Evolutionary conservation across 495 filamentous ascomycete species (phyloP).

Genomic region (Saxophila tyrrhenica): DNA sequence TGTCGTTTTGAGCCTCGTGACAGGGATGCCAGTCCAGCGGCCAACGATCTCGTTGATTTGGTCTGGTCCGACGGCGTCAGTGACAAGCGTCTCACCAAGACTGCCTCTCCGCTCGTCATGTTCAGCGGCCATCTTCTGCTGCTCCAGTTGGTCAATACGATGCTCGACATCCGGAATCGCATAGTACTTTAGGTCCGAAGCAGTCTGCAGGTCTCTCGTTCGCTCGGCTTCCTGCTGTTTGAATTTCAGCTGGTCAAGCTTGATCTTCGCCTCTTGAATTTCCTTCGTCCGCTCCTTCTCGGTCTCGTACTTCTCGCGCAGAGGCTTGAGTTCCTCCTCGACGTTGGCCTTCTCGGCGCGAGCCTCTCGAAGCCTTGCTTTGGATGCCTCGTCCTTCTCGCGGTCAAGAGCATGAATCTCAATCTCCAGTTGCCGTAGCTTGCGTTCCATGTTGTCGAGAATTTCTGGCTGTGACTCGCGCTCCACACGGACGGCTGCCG

Average conservation of each 20-base stretch:
- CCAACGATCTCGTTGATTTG: conserved; percentile 99
- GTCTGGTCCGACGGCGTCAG: conserved; percentile 89
- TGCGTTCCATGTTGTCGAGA: conserved; percentile 83
- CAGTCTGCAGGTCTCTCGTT: conserved; percentile 63
- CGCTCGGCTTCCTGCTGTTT: conserved; percentile 90
- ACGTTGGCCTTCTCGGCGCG: conserved; percentile 87
- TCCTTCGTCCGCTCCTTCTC: conserved; percentile 79
- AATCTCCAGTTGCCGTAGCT: conserved; percentile 78
- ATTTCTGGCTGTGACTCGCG: conserved; percentile 92
- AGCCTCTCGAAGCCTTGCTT: conserved; percentile 64
- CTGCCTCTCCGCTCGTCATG: conserved; percentile 50
- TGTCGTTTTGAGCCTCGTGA: conserved; percentile 82
- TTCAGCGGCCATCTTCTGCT: conserved; percentile 66
- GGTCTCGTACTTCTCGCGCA: conserved; percentile 89
- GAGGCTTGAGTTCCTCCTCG: conserved; percentile 76
- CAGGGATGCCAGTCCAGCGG: conserved; percentile 92
- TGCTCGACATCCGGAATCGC: conserved; percentile 85
- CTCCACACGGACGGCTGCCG: conserved; percentile 84
- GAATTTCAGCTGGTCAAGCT: conserved; percentile 73
- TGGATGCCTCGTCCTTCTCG: conserved; percentile 89
- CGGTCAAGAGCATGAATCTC: conserved; percentile 90
- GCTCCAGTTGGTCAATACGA: conserved; percentile 67
- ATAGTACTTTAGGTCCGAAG: conserved; percentile 91
- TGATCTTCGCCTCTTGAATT: conserved; percentile 93
- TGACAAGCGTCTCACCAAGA: conserved; percentile 55